These are phyloP conservation scores for Neofusicoccum cordaticola DNA, from an alignment of 2,329 filamentous ascomycete genomes.

Conservation along the genomic window DNA sequence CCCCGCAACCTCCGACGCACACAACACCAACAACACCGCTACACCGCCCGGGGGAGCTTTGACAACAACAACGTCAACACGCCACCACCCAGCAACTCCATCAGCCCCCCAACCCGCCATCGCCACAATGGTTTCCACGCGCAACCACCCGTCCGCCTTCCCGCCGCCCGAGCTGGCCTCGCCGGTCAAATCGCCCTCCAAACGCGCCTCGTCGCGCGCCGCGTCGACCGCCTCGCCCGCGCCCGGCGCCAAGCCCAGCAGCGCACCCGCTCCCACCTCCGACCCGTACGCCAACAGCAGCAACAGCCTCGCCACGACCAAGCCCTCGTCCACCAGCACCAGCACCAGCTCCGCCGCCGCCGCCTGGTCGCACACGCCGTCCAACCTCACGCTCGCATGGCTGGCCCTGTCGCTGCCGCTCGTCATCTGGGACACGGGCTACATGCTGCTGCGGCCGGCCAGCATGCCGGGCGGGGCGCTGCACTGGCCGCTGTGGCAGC, in stretches of 20 bases:
- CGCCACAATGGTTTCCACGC: constrained; percentile 38
- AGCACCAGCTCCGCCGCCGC: constrained; percentile 21
- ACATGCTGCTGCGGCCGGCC: constrained; percentile 75
- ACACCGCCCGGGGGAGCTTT: neutral
- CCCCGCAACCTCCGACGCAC: neutral
- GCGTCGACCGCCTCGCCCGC: constrained; percentile 28
- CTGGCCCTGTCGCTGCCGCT: constrained; percentile 71
- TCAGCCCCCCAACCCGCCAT: neutral
- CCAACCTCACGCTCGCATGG: constrained; percentile 65
- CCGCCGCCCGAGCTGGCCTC: constrained; percentile 32
- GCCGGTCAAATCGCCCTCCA: constrained; percentile 32
- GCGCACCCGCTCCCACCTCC: constrained; percentile 17
- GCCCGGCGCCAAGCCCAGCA: constrained; percentile 23
- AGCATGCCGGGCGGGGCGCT: constrained; percentile 74
- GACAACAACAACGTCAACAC: neutral
- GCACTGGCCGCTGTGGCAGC: constrained; percentile 70
- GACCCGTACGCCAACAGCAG: neutral
- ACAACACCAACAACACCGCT: neutral
- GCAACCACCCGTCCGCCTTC: constrained; percentile 37
- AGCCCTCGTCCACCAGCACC: constrained; percentile 20
- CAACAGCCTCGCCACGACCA: neutral
- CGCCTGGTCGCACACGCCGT: constrained; percentile 59
- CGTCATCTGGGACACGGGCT: constrained; percentile 76
- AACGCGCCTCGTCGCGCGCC: constrained; percentile 28
- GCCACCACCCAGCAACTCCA: constrained; percentile 12